Evolutionary conservation across 1,139 yeast genomes (phyloP).

Genomic region (Geotrichum histeridarum): DNA sequence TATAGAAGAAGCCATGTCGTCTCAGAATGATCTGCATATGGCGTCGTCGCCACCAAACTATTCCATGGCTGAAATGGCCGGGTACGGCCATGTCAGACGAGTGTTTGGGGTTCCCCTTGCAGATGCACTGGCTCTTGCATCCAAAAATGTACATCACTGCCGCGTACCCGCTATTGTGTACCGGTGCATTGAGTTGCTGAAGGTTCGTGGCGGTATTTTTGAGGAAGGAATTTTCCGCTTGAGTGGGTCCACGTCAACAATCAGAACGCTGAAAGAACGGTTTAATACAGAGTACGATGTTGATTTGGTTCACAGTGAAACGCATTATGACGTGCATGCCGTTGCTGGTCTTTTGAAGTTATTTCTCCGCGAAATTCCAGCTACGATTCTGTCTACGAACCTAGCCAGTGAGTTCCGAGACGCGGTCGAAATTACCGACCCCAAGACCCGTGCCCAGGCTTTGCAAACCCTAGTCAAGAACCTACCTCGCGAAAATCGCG

Average conservation of each 20-base stretch:
- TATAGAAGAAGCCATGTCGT: slow-evolving; percentile 13
- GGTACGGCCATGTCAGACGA: background rate
- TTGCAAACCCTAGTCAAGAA: slow-evolving; percentile 35
- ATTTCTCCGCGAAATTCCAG: slow-evolving; percentile 67
- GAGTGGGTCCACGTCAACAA: slow-evolving; percentile 82
- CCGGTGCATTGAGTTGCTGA: slow-evolving; percentile 68
- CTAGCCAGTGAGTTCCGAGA: slow-evolving; percentile 42
- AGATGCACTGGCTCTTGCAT: slow-evolving; percentile 49
- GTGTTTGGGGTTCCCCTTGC: slow-evolving; percentile 66
- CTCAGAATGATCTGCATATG: background rate
- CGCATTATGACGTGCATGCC: slow-evolving; percentile 60
- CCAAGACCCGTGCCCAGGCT: slow-evolving; percentile 32
- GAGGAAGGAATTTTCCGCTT: slow-evolving; percentile 90
- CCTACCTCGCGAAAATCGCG: slow-evolving; percentile 51
- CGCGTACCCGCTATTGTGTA: slow-evolving; percentile 71
- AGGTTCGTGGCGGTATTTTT: slow-evolving; percentile 62
- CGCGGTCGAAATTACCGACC: slow-evolving; percentile 37
- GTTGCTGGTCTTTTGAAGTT: slow-evolving; percentile 73
- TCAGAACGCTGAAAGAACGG: slow-evolving; percentile 63
- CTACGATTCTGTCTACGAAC: slow-evolving; percentile 53
- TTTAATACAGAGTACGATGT: slow-evolving; percentile 60
- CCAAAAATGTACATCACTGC: slow-evolving; percentile 35
- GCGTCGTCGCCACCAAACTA: background rate
- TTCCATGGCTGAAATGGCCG: background rate
- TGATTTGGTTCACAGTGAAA: slow-evolving; percentile 46